Evolutionary conservation across 2,329 filamentous ascomycete species (phyloP), one percentile per base, ranked within the genome.

Genomic region (Colletotrichum sp.): DNA sequence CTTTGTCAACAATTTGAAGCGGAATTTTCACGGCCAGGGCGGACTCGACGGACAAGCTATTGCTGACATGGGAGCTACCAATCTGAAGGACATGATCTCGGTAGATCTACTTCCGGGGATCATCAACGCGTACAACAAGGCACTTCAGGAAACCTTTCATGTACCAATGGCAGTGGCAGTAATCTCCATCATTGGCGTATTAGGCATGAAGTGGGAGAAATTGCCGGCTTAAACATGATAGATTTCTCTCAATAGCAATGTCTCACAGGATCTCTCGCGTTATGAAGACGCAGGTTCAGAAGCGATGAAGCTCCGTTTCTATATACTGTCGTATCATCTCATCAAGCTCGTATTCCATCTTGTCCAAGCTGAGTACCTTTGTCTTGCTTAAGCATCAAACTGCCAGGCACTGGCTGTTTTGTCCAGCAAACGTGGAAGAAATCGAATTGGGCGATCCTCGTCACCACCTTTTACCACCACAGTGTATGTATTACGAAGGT

Each of bases 121-220:
- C 38, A 85, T 93, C 21, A 78, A 82, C 0, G 92, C 91, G 0
- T 95, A 95, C 83, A 94, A 90, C 77, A 84, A 90, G 69, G 90
- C 90, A 0, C 90, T 93, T 78, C 92, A 92, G 79, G 92, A 93
- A 9, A 87, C 88, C 4, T 90, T 92, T 48, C 92, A 90, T 8
- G 86, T 93, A 77, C 87, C 88, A 10, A 86, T 88, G 28, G 81
- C 93, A 7, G 88, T 61, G 13, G 72, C 68, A 4, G 68, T 72
- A 7, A 57, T 75, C 38, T 75, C 72, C 6, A 63, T 72, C 24
- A 28, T 72, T 12, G 72, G 72, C 3, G 68, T 67, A 13, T 13
- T 75, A 10, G 72, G 72, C n/a, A 75, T 75, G 72, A 75, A 75
- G 6, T 72, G 72, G 72, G 55, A 75, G 24, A 75, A 72, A 18